Conservation (phyloP, 106 monocot genomes). For the Cymbidium sinense region DNA sequence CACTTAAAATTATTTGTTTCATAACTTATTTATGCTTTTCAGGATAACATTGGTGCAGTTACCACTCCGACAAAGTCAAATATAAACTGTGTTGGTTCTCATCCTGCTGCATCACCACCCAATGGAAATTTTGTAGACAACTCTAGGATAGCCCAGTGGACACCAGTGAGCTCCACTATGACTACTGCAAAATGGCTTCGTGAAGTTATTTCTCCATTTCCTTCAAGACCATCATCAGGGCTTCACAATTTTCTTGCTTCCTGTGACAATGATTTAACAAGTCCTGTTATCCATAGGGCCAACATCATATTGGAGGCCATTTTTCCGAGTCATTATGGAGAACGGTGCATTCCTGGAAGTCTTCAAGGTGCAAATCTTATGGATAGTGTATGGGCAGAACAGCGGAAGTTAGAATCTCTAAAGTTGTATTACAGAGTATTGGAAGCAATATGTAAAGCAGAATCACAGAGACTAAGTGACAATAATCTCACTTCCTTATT, state of each 20-base stretch:
- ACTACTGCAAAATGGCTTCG: constrained; percentile 97
- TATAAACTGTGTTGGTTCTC: constrained; percentile 39
- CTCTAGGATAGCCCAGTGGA: constrained; percentile 36
- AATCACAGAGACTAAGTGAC: constrained; percentile 47
- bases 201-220: constrained; percentile 67
- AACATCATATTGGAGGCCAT: constrained; percentile 80
- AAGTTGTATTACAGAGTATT: constrained; percentile 89
- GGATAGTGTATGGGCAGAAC: constrained; percentile 82
- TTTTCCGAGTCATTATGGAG: constrained; percentile 60
- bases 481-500: constrained; percentile 75
- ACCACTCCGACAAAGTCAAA: constrained; percentile 66
- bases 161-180: constrained; percentile 92
- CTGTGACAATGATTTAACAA: constrained; percentile 51
- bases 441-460: constrained; percentile 85
- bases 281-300: constrained; percentile 45
- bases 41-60: constrained; percentile 43
- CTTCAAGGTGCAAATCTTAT: constrained; percentile 49
- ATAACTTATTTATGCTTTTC: constrained; percentile 10
- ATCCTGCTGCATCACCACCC: constrained; percentile 48
- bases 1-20: constrained; percentile 2
- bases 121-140: constrained; percentile 26
- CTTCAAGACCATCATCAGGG: constrained; percentile 62
- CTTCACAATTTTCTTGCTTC: constrained; percentile 60
- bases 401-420: constrained; percentile 78
- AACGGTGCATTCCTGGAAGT: constrained; percentile 39